Percentiles rank a stretch among this genome's conserved stretches.
phyloP scores from a whole-genome alignment of 2,329 filamentous ascomycete genomes.

The Nothophaeocryptopus gaeumannii region DNA sequence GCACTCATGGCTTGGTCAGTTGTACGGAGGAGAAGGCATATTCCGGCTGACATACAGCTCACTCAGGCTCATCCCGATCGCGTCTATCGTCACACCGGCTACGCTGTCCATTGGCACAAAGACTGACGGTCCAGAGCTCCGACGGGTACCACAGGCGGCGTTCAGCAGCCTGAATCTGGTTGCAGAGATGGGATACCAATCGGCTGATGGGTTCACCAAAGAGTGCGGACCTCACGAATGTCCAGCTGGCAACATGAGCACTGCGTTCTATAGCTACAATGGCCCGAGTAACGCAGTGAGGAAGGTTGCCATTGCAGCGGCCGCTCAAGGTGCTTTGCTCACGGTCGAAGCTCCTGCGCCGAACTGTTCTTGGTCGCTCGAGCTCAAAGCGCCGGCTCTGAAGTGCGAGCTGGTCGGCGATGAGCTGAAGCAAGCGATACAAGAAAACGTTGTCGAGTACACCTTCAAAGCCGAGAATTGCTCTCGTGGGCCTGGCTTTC shows the following conservation, averaged over 20 bases:
- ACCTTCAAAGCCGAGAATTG: not conserved
- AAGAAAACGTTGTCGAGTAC: not conserved
- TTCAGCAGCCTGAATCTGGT: not conserved
- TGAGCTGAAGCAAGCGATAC: not conserved
- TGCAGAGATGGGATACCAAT: not conserved
- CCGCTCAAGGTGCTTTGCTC: not conserved
- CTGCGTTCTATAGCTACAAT: not conserved
- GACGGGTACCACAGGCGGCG: not conserved
- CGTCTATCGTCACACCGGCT: constrained; percentile 5
- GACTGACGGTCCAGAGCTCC: not conserved
- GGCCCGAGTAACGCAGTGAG: not conserved
- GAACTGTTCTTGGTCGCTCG: not conserved
- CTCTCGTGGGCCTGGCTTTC: not conserved
- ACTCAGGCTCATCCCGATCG: constrained; percentile 5
- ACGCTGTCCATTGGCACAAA: not conserved
- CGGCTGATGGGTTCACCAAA: too few relatives aligned
- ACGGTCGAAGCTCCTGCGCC: not conserved
- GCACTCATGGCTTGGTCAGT: not conserved
- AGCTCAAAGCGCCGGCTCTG: not conserved
- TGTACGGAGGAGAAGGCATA: too few relatives aligned
- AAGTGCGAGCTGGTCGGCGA: not conserved
- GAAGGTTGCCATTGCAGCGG: not conserved
- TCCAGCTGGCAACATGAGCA: too few relatives aligned
- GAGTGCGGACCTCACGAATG: too few relatives aligned
- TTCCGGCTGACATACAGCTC: not conserved